Base-by-base conservation (phyloP, 305 asterid species). In the Andrographis paniculata region DNA sequence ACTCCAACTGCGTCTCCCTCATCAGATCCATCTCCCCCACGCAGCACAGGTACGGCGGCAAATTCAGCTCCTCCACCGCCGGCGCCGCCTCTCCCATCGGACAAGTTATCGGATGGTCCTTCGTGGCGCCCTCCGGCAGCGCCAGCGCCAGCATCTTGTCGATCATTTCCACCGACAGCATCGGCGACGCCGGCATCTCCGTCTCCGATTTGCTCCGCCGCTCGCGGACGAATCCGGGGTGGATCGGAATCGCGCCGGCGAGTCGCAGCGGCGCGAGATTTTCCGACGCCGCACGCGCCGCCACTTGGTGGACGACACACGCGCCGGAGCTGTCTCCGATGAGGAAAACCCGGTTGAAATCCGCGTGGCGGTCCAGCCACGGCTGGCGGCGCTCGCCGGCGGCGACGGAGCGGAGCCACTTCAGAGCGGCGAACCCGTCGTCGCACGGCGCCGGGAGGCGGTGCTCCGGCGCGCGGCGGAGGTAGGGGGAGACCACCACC, bases 61-160 rank as follows among this genome's bases (percentile, higher is more conserved):
- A 72, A 3, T 53, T 54, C 27, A 55, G 55, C 62, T 10, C 39
- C 51, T 41, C 61, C 20, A 70, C 43, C 20, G 68, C 54, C 65
- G 60, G 45, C 17, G 76, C 74, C 3, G 67, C 64, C 16, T 55
- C 54, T 41, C 82, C 74, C 93, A 76, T 73, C 38, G 88, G 93
- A 45, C 93, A 82, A 0, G 80, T 71, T 0, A 78, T 60, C 1
- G 80, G 82, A 37, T 82, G 85, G 52, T 82, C 88, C 67, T 82
- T 78, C 1, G 72, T 82, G 20, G 70, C 72, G 1, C 87, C 93
- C 31, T n/a, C 61, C 16, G 84, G 87, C 59, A 81, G 55, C 42
- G 80, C 75, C 20, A 81, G 20, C 14, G 14, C 60, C 40, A 78
- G 5, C 64, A 82, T 78, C 75, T 78, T 76, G 59, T 82, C 88